Base-by-base conservation (phyloP, 2,329 filamentous ascomycete genomes). In the Fusarium sp. region DNA sequence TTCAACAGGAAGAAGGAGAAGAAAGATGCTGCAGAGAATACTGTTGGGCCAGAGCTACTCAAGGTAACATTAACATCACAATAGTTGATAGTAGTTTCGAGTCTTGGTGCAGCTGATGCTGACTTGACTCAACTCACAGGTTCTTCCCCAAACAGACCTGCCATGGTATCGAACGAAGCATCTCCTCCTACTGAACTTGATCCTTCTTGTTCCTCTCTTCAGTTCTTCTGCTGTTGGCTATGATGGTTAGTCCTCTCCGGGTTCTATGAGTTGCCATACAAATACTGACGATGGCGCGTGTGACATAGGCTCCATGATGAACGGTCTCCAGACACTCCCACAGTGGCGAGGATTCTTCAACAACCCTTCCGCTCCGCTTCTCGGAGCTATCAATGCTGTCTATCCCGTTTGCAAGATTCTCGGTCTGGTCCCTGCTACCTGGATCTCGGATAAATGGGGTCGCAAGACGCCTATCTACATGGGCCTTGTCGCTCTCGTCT, bases 161-260 rank as follows among this genome's bases (percentile, higher is more conserved):
- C 79, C 79, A 32, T 86, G 85, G 85, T 85, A 82, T 63, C 79
- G 81, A 8, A 78, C 80, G 14, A 78, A 80, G 2, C 84, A 86
- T 76, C 75, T 87, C 2, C 74, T 86, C 6, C 67, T 80, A 20
- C 79, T 86, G 10, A 86, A 86, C 63, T 69, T 85, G 15, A 76
- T 84, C 27, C 79, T 87, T 1, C 64, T 85, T 9, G 75, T 86
- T 3, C 84, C 85, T 1, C 74, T 86, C 8, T 70, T 86, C 0
- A 84, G 82, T 2, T 83, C 84, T 0, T 79, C 82, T 2, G 81
- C 83, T 12, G 81, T 80, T 15, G 85, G 85, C 11, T 86, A 84
- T 57, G 84, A 86, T 80, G 84, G 82, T 82, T 1, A 38, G 32
- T 45, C 8, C 20, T 17, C 32, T 12, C 8, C 1, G n/a, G 11